Percentiles rank a stretch among this genome's conserved stretches.
phyloP scores from a whole-genome alignment of 78 protist genomes.

The Diacronema lutheri region DNA sequence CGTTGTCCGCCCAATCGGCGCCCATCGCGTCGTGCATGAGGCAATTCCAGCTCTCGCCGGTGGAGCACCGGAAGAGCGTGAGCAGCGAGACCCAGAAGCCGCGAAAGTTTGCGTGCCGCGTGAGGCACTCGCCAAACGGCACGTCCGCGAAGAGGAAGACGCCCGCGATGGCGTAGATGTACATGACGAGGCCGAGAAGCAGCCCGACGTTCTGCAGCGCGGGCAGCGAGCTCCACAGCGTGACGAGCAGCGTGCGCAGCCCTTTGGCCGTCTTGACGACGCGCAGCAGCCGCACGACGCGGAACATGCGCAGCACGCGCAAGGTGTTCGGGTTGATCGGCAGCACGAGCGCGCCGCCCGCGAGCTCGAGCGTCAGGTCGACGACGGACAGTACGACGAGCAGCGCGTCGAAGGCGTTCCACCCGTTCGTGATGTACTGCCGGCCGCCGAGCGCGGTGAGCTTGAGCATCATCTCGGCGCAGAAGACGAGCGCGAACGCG shows the following conservation, averaged over 20 bases:
- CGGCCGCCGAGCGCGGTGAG: background rate
- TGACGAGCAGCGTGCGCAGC: slow-evolving; percentile 22
- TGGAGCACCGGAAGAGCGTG: background rate
- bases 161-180: slow-evolving; percentile 34
- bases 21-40: background rate
- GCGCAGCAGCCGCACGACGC: slow-evolving; percentile 24
- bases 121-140: background rate
- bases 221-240: slow-evolving; percentile 29
- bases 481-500: background rate
- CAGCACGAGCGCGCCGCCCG: background rate
- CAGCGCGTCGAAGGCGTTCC: slow-evolving; percentile 28
- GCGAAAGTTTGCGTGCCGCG: background rate
- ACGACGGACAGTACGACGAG: background rate
- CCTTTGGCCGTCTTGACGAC: slow-evolving; percentile 1
- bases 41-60: slow-evolving; percentile 1
- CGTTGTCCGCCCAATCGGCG: background rate
- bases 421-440: slow-evolving; percentile 17
- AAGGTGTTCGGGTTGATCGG: background rate
- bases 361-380: background rate
- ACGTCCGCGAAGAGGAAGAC: slow-evolving; percentile 3
- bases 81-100: background rate
- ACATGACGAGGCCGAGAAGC: slow-evolving; percentile 25
- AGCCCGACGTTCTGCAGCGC: slow-evolving; percentile 24
- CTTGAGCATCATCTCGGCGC: slow-evolving; percentile 16
- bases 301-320: background rate